Evolutionary conservation across 768 basidiomycete species (phyloP).

Genomic region (Phlegmacium glaucopus): DNA sequence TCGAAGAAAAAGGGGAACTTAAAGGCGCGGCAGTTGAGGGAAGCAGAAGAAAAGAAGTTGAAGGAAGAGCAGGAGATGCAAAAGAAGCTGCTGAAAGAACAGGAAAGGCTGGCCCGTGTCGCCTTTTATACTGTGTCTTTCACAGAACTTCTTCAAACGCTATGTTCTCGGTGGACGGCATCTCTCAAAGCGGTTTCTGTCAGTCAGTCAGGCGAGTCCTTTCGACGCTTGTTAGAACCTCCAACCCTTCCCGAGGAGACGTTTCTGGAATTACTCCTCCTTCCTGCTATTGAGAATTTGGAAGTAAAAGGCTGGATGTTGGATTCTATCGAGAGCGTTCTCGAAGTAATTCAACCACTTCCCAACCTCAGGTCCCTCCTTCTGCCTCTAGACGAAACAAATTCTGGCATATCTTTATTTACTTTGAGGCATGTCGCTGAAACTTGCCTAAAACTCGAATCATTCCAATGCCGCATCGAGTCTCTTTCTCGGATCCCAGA

Average conservation of each 20-base stretch:
- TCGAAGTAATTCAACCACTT: background rate
- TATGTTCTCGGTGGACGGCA: no score
- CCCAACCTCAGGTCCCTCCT: conserved; percentile 4
- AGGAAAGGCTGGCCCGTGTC: no score
- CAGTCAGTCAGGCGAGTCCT: no score
- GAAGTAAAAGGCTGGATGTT: conserved; percentile 4
- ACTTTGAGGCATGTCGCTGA: conserved; percentile 3
- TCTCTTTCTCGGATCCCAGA: background rate
- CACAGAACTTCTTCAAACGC: no score
- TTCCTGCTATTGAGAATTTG: background rate
- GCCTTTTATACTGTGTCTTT: no score
- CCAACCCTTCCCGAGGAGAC: background rate
- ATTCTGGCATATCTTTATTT: background rate
- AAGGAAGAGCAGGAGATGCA: no score
- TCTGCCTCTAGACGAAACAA: conserved; percentile 1
- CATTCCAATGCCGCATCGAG: conserved; percentile 4
- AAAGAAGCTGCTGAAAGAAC: no score
- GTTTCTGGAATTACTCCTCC: background rate
- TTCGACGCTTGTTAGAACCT: no score
- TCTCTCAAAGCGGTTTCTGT: no score
- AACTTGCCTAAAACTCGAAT: conserved; percentile 3
- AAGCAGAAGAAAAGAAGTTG: no score
- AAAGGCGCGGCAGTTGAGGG: no score
- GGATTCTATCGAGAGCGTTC: background rate
- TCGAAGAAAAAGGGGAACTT: no score